A percentile compares a stretch with the other conserved stretches of the same genome.
Evolutionary conservation across 2,329 filamentous ascomycete species (phyloP).

Genomic region (Venturiaceae sp.): DNA sequence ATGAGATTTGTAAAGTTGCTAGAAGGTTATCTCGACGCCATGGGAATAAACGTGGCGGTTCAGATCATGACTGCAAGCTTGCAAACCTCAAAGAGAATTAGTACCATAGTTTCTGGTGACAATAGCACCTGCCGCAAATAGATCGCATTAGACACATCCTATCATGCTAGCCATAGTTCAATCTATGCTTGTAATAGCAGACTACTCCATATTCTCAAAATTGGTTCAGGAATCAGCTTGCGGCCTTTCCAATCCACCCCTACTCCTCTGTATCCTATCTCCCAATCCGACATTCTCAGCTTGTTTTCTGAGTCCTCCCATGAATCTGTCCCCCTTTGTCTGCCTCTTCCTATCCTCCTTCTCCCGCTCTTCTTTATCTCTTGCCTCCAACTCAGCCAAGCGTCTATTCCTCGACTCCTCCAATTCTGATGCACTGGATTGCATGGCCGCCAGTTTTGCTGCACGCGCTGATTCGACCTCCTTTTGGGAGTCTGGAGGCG

Average conservation of each 20-base stretch:
- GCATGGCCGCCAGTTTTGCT: conserved; percentile 10
- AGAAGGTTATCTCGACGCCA: no score
- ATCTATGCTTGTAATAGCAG: neutral
- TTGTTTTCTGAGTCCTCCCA: neutral
- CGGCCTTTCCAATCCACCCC: conserved; percentile 4
- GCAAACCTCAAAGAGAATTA: no score
- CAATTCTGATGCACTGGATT: conserved; percentile 6
- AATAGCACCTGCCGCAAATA: no score
- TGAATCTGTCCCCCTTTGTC: conserved; percentile 1
- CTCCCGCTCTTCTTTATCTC: conserved; percentile 2
- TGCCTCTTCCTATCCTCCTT: conserved; percentile 5
- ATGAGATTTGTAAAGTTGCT: no score
- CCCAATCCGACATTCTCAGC: conserved; percentile 4
- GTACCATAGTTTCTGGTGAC: no score
- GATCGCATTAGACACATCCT: no score
- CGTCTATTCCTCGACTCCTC: conserved; percentile 7
- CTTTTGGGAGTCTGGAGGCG: neutral
- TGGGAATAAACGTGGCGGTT: no score
- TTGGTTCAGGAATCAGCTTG: neutral
- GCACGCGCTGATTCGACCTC: conserved; percentile 3
- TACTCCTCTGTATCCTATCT: conserved; percentile 1
- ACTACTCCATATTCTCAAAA: neutral
- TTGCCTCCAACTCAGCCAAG: conserved; percentile 7
- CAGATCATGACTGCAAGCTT: no score
- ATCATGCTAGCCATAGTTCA: neutral